Evolutionary conservation across 208 protist species (phyloP).

Genomic region (Strigomonas culicis): DNA sequence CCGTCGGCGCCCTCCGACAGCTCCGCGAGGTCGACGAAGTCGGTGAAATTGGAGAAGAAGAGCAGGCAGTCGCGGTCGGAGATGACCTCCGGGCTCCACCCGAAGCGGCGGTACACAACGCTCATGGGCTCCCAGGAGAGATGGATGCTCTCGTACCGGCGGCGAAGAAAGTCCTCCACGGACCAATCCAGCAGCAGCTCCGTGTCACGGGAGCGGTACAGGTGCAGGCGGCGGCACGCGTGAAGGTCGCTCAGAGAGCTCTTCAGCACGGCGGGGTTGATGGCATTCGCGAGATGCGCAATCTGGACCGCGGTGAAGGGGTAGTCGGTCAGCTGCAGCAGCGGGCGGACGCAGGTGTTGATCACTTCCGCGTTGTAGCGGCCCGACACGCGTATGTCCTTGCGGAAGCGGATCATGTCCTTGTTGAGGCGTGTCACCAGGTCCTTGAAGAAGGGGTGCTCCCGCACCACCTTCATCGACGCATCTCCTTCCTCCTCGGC

Average conservation of each 20-base stretch:
- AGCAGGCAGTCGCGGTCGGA: constrained; percentile 74
- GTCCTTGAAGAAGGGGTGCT: constrained; percentile 76
- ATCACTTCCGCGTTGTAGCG: constrained; percentile 63
- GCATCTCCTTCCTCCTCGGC: neutral
- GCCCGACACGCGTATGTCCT: constrained; percentile 55
- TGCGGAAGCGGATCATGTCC: constrained; percentile 73
- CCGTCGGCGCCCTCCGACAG: constrained; percentile 44
- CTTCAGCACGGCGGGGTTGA: constrained; percentile 60
- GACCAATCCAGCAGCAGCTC: constrained; percentile 86
- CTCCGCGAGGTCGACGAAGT: constrained; percentile 80
- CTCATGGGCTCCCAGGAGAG: constrained; percentile 88
- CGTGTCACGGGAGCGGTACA: constrained; percentile 79
- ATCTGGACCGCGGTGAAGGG: constrained; percentile 71
- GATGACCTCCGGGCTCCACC: constrained; percentile 70
- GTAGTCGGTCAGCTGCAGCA: constrained; percentile 86
- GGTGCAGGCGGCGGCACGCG: constrained; percentile 57
- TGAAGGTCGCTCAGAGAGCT: constrained; percentile 52
- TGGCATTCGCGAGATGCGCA: constrained; percentile 47
- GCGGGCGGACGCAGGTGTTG: constrained; percentile 76
- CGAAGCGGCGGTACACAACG: constrained; percentile 73
- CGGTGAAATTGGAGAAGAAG: constrained; percentile 76
- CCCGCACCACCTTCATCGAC: constrained; percentile 40
- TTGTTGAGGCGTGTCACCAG: constrained; percentile 65
- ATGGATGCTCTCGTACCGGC: constrained; percentile 90
- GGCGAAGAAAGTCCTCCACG: constrained; percentile 83